Percentiles rank a stretch among this genome's conserved stretches.
phyloP scores from a whole-genome alignment of 2,329 filamentous ascomycete species.

The Sphaerulina vaccinii region DNA sequence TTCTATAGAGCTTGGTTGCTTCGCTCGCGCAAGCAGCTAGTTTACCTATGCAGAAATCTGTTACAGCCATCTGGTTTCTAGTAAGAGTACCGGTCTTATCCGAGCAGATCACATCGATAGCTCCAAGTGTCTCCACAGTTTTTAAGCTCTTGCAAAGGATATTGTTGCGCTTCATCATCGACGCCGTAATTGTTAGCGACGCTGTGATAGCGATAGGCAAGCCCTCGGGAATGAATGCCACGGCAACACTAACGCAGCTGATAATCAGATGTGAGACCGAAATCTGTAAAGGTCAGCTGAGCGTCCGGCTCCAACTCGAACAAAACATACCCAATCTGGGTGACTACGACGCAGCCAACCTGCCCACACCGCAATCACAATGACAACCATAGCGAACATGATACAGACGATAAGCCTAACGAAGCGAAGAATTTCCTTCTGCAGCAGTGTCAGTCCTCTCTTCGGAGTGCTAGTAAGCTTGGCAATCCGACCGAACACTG shows the following conservation, averaged over 20 bases:
- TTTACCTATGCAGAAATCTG: slow-evolving; percentile 62
- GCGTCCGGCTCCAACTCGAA: no score
- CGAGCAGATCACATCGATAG: slow-evolving; percentile 71
- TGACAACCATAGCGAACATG: slow-evolving; percentile 65
- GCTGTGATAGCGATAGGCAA: slow-evolving; percentile 66
- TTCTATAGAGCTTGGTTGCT: slow-evolving; percentile 46
- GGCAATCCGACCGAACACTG: slow-evolving; percentile 72
- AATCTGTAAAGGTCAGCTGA: no score
- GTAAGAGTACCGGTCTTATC: slow-evolving; percentile 75
- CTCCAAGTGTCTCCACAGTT: slow-evolving; percentile 72
- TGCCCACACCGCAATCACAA: slow-evolving; percentile 57
- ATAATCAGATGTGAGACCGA: slow-evolving; percentile 71
- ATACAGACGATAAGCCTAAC: slow-evolving; percentile 67
- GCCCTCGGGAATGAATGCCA: slow-evolving; percentile 75
- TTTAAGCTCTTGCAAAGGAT: slow-evolving; percentile 78
- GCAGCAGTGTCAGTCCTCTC: slow-evolving; percentile 65
- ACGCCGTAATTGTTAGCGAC: slow-evolving; percentile 74
- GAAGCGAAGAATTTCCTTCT: slow-evolving; percentile 71
- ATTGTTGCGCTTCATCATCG: slow-evolving; percentile 73
- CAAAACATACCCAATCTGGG: slow-evolving; percentile 70
- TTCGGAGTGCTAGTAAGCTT: slow-evolving; percentile 69
- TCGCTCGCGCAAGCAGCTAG: slow-evolving; percentile 50
- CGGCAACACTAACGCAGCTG: slow-evolving; percentile 65
- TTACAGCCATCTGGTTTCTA: slow-evolving; percentile 49
- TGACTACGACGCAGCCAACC: slow-evolving; percentile 67